phyloP scores from a whole-genome alignment of 345 rosid genomes.

The Mallotus nudiflorus region DNA sequence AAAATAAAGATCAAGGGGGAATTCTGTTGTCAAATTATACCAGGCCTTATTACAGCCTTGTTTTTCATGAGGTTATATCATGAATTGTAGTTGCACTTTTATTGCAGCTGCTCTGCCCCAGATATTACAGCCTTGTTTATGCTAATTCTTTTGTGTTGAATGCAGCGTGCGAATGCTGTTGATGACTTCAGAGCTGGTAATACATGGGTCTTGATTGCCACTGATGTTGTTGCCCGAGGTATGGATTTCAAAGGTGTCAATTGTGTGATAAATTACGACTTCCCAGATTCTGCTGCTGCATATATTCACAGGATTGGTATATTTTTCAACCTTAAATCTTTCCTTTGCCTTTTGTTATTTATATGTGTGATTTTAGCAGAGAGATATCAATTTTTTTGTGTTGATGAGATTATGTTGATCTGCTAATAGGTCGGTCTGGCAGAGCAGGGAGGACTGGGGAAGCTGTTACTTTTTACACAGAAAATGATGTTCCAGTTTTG shows the following conservation, averaged over 20 bases:
- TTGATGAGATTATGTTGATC: neutral
- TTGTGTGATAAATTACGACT: constrained; percentile 89
- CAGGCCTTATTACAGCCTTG: neutral
- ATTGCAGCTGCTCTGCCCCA: neutral
- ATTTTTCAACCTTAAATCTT: constrained; percentile 6
- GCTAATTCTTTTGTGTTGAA: constrained; percentile 15
- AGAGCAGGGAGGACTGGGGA: constrained; percentile 94
- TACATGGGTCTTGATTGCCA: constrained; percentile 92
- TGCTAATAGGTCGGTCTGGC: constrained; percentile 70
- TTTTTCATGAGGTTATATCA: neutral
- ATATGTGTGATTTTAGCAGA: neutral
- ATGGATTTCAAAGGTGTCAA: constrained; percentile 98
- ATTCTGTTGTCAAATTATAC: neutral
- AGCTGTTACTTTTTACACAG: constrained; percentile 80
- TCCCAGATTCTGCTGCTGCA: constrained; percentile 86
- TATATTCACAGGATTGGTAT: constrained; percentile 96
- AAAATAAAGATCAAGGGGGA: neutral
- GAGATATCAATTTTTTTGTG: neutral
- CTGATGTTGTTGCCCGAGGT: constrained; percentile 93
- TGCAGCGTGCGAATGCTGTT: constrained; percentile 79
- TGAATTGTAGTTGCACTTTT: neutral
- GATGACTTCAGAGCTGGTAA: constrained; percentile 83
- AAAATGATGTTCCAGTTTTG: constrained; percentile 69
- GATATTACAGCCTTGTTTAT: neutral
- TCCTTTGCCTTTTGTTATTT: neutral